Conservation (phyloP, 2,329 filamentous ascomycete genomes). For the Ceratocystis ficicola region DNA sequence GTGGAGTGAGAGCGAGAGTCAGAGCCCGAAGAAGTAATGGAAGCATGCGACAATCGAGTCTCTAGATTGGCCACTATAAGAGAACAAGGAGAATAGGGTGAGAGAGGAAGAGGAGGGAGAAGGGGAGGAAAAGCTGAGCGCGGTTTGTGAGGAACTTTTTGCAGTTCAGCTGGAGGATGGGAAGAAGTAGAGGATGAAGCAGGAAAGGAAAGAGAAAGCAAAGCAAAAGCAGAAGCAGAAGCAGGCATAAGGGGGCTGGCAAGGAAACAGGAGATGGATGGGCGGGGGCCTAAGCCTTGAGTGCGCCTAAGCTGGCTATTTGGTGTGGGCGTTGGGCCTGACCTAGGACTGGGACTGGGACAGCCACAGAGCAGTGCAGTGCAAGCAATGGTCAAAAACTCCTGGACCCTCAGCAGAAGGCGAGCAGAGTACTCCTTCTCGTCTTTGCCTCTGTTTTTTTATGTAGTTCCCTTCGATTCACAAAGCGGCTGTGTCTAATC, state of each 20-base stretch:
- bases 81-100: not conserved
- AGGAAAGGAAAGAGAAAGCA: slow-evolving; percentile 15
- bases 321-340: slow-evolving; percentile 14
- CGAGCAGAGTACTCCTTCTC: not conserved
- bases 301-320: not conserved
- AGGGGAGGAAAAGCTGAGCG: slow-evolving; percentile 5
- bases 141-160: slow-evolving; percentile 8
- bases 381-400: slow-evolving; percentile 6
- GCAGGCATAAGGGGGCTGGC: slow-evolving; percentile 21
- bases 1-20: not conserved
- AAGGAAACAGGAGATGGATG: slow-evolving; percentile 13
- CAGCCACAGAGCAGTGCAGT: not conserved
- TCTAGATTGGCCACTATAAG: not conserved
- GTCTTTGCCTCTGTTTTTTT: not conserved
- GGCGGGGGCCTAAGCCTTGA: not conserved
- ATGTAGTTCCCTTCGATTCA: no score
- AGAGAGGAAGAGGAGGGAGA: slow-evolving; percentile 1
- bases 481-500: slow-evolving; percentile 8
- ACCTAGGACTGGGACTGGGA: not conserved
- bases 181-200: not conserved
- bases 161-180: not conserved
- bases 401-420: not conserved
- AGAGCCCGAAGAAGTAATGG: not conserved
- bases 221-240: slow-evolving; percentile 10
- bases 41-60: not conserved